Evolutionary conservation across 345 rosid species (phyloP), one percentile per base, ranked within the genome.

Genomic region (Geranium brycei): DNA sequence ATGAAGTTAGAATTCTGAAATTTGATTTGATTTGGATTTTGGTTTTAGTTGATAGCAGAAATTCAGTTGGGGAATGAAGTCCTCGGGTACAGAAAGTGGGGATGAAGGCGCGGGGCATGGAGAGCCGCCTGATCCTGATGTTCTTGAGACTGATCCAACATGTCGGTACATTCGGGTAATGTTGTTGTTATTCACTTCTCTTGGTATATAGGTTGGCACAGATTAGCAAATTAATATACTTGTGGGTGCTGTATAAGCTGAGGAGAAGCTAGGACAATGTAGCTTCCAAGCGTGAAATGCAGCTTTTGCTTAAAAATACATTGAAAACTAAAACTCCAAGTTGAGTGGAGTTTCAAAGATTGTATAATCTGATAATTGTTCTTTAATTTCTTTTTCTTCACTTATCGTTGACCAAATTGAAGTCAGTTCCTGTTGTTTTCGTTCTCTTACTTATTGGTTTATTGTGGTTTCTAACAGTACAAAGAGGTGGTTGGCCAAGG

Each of bases 401-500:
- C 11, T 47, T 47, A 35, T 35, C 41, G 10, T 35, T 7, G 53
- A 47, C 15, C 15, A 13, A 11, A 47, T 8, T 47, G 53, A 47
- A 47, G 13, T 13, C 15, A 47, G 11, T 47, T 17, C 7, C 17
- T 31, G 15, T 31, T 31, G 7, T 60, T 14, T 35, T 65, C 8
- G 58, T 32, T 35, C 41, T 35, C 41, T 35, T 35, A 40, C 64
- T 30, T 10, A 3, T 51, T 69, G 62, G 57, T 35, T 35, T 1
- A 66, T 51, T 62, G 15, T 71, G 79, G 41, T 41, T 64, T 57
- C 69, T 64, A 62, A 60, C 88, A 87, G 93, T 87, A 84, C 64
- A 85, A 80, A 60, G 93, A 87, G 67, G 75, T 87, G 66, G 69
- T 87, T 11, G 90, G 90, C 32, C 83, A 80, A 73, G 95, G 95